Percentiles rank a stretch among this genome's conserved stretches.
phyloP scores from a whole-genome alignment of 164 flowering plant species.

The Vitis rupestris region DNA sequence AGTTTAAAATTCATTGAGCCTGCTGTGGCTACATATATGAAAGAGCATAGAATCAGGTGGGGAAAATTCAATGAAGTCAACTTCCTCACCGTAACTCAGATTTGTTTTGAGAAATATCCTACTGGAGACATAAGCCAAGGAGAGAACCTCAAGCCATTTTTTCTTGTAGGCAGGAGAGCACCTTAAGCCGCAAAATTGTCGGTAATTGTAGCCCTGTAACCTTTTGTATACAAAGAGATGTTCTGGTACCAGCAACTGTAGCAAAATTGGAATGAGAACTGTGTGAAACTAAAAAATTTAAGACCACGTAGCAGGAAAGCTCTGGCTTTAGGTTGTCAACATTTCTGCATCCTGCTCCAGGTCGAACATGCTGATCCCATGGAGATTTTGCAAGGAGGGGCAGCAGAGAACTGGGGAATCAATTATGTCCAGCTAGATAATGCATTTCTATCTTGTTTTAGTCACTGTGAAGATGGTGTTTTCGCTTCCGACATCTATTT shows the following conservation, averaged over 20 bases:
- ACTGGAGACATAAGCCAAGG: neutral
- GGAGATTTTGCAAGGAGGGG: neutral
- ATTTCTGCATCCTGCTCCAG: neutral
- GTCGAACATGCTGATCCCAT: neutral
- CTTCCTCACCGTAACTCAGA: neutral
- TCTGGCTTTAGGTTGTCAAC: neutral
- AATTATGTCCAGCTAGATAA: neutral
- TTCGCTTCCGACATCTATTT: constrained; percentile 62
- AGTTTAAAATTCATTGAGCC: no score
- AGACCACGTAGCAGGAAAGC: neutral
- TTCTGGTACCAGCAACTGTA: neutral
- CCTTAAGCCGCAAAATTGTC: neutral
- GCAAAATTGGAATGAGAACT: neutral
- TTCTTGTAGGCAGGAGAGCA: neutral
- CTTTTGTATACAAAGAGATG: neutral
- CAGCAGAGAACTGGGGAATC: neutral
- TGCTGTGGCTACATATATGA: neutral
- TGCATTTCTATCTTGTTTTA: constrained; percentile 17
- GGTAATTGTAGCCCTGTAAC: neutral
- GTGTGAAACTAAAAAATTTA: neutral
- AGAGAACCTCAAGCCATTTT: no score
- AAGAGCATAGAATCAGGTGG: neutral
- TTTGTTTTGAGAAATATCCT: neutral
- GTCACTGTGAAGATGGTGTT: constrained; percentile 70
- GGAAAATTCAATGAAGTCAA: neutral